Conservation (phyloP, 1,139 yeast genomes). For the Geotrichum candidum region DNA sequence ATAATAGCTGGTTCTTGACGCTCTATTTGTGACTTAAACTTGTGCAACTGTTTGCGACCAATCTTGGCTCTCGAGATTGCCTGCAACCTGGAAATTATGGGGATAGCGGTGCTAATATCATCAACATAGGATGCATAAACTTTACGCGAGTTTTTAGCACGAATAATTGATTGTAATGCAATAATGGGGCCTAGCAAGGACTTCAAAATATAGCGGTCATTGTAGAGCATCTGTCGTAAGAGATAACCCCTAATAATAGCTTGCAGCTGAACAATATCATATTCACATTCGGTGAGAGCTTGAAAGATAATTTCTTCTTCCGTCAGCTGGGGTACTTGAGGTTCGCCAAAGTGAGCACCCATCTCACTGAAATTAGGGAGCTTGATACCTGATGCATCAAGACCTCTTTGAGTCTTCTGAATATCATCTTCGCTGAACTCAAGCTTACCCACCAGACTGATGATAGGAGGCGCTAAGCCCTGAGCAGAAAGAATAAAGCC, state of each 20-base stretch:
- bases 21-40: neutral
- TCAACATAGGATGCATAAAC: neutral
- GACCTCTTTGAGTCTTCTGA: slow-evolving; percentile 57
- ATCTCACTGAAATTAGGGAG: slow-evolving; percentile 41
- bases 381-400: slow-evolving; percentile 43
- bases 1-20: slow-evolving; percentile 30
- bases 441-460: slow-evolving; percentile 56
- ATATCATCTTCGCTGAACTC: slow-evolving; percentile 65
- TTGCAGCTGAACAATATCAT: slow-evolving; percentile 37
- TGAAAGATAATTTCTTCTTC: slow-evolving; percentile 34
- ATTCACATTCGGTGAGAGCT: slow-evolving; percentile 26
- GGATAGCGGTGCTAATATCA: slow-evolving; percentile 1
- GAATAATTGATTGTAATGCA: slow-evolving; percentile 29
- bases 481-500: slow-evolving; percentile 59
- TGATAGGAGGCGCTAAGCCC: slow-evolving; percentile 55
- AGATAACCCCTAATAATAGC: slow-evolving; percentile 45
- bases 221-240: slow-evolving; percentile 7
- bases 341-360: slow-evolving; percentile 33
- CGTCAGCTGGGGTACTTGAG: slow-evolving; percentile 24
- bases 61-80: slow-evolving; percentile 15
- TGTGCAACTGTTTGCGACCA: slow-evolving; percentile 9
- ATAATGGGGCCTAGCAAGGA: slow-evolving; percentile 32
- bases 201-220: slow-evolving; percentile 5
- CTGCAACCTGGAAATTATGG: slow-evolving; percentile 7
- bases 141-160: slow-evolving; percentile 18